Percentiles rank a stretch among this genome's conserved stretches.
These are phyloP conservation scores for Cafeteria roenbergensis DNA, from an alignment of 108 stramenopile species.

Conservation along the genomic window DNA sequence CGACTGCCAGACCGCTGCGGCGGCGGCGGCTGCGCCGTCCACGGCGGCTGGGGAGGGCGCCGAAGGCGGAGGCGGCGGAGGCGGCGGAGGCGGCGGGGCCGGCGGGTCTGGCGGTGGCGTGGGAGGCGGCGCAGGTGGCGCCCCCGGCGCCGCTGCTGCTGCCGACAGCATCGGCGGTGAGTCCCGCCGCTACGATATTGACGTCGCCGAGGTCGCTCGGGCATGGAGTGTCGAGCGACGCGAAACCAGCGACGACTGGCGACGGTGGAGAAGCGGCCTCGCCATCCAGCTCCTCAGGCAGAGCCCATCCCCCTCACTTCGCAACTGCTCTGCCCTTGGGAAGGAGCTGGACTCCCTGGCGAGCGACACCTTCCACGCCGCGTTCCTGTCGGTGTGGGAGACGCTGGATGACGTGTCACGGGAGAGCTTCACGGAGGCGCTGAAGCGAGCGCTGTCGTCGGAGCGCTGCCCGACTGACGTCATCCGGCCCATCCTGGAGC, in stretches of 20 bases:
- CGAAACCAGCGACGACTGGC: conserved; percentile 80
- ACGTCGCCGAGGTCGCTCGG: conserved; percentile 55
- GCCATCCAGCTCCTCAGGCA: conserved; percentile 81
- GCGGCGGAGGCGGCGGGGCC: background rate
- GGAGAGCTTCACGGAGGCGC: conserved; percentile 54
- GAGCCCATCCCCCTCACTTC: conserved; percentile 76
- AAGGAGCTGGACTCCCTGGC: conserved; percentile 84
- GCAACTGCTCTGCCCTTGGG: conserved; percentile 71
- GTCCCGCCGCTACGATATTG: conserved; percentile 32
- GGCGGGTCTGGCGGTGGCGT: background rate
- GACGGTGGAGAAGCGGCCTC: conserved; percentile 84
- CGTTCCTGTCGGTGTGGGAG: conserved; percentile 88
- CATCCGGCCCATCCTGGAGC: conserved; percentile 75
- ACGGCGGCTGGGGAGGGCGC: background rate
- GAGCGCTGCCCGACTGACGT: conserved; percentile 59
- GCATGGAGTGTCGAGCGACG: conserved; percentile 82
- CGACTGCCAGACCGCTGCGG: background rate
- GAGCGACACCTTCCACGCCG: conserved; percentile 82
- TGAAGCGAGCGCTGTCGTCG: conserved; percentile 67
- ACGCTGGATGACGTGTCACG: conserved; percentile 60
- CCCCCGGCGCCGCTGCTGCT: conserved; percentile 5
- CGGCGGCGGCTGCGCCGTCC: no score
- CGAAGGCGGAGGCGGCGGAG: background rate
- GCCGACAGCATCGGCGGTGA: conserved; percentile 3
- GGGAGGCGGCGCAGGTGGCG: conserved; percentile 3